Percentiles rank a stretch among this genome's conserved stretches.
Conservation (phyloP, 2,329 filamentous ascomycete genomes). For the Cladophialophora psammophila region DNA sequence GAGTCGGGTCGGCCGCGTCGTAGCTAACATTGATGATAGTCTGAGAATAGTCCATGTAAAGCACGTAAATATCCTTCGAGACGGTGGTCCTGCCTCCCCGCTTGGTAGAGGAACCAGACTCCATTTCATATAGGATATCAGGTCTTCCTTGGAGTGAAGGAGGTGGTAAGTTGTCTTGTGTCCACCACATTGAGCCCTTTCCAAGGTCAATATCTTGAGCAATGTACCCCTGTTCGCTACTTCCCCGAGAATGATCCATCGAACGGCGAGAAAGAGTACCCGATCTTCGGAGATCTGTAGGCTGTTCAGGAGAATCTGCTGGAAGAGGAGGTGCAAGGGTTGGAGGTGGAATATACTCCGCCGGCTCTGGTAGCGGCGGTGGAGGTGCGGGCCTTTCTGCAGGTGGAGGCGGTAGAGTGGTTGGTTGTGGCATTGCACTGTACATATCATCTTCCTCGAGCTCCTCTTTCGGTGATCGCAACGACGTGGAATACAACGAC, state of each 20-base stretch:
- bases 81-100: constrained; percentile 74
- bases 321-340: constrained; percentile 51
- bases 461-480: constrained; percentile 44
- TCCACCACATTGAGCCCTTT: constrained; percentile 82
- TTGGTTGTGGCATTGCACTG: constrained; percentile 50
- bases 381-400: constrained; percentile 44
- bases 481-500: constrained; percentile 37
- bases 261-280: constrained; percentile 65
- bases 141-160: constrained; percentile 81
- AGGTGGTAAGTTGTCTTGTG: constrained; percentile 77
- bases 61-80: constrained; percentile 81
- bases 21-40: constrained; percentile 84
- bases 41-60: constrained; percentile 96
- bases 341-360: constrained; percentile 57
- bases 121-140: constrained; percentile 82
- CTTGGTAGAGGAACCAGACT: constrained; percentile 75
- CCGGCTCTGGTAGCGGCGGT: constrained; percentile 58
- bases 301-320: constrained; percentile 68
- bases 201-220: constrained; percentile 86
- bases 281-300: constrained; percentile 68
- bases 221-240: constrained; percentile 80
- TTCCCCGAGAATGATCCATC: constrained; percentile 76
- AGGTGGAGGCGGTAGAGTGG: constrained; percentile 46
- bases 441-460: constrained; percentile 57
- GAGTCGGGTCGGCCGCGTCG: constrained; percentile 74